A percentile compares a stretch with the other conserved stretches of the same genome.
These are phyloP conservation scores for Talaromyces liani DNA, from an alignment of 495 filamentous ascomycete species.

Conservation along the genomic window DNA sequence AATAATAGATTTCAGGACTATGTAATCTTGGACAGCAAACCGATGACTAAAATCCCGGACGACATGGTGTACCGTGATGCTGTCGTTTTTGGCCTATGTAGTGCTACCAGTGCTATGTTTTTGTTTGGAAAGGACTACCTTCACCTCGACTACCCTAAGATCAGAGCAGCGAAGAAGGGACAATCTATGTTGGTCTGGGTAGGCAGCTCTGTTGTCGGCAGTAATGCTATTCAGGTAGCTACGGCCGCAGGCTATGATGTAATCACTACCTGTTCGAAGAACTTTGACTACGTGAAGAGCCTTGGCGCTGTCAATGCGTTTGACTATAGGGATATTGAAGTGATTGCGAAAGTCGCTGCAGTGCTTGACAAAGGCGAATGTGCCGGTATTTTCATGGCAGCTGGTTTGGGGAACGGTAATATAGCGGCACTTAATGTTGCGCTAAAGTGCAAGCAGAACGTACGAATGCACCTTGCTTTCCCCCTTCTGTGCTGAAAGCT, in stretches of 20 bases:
- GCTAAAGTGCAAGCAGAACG: not conserved
- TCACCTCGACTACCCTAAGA: no score
- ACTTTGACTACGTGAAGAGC: slow-evolving; percentile 23
- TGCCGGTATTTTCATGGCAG: not conserved
- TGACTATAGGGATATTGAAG: slow-evolving; percentile 18
- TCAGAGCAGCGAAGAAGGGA: no score
- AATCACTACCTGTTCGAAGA: slow-evolving; percentile 25
- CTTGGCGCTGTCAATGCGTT: slow-evolving; percentile 28
- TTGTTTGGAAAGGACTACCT: no score
- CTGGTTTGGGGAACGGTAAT: not conserved
- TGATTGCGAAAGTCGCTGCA: no score
- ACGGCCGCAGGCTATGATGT: slow-evolving; percentile 20
- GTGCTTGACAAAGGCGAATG: not conserved
- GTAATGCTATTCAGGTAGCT: no score
- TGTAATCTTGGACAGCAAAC: not conserved
- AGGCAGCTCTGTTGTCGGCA: no score
- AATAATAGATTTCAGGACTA: not conserved
- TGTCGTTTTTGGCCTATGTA: no score
- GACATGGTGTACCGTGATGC: no score
- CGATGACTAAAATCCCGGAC: not conserved
- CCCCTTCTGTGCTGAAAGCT: not conserved
- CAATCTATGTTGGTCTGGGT: no score
- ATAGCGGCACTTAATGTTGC: not conserved
- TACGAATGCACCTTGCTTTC: not conserved
- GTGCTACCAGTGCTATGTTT: no score